Evolutionary conservation across 75 land plant genomes (phyloP).

Genomic region (Selaginella tamariscina): DNA sequence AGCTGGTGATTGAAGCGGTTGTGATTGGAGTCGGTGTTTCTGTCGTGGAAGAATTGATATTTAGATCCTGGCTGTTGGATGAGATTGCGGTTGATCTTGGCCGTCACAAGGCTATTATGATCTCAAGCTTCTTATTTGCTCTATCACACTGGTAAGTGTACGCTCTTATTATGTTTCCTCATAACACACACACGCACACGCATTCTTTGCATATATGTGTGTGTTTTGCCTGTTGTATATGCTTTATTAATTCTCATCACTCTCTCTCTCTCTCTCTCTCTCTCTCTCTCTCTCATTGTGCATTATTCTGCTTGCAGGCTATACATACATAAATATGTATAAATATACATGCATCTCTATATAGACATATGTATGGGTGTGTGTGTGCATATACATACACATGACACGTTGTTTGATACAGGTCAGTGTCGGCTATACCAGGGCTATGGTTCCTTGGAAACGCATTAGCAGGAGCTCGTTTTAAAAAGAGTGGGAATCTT

Average conservation of each 20-base stretch:
- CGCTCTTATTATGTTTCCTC: background rate
- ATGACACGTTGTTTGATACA: conserved; percentile 31
- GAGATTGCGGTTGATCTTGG: conserved; percentile 81
- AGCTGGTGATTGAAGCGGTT: conserved; percentile 24
- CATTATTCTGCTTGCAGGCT: too few species aligned
- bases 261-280: too few species aligned
- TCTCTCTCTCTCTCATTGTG: too few species aligned
- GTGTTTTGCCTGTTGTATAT: background rate
- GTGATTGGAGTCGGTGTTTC: conserved; percentile 35
- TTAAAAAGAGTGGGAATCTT: conserved; percentile 43
- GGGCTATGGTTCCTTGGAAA: conserved; percentile 69
- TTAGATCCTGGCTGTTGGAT: conserved; percentile 80
- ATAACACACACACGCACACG: too few species aligned
- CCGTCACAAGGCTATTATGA: conserved; percentile 47
- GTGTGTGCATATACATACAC: too few species aligned
- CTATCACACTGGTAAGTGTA: conserved; percentile 51
- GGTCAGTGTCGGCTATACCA: conserved; percentile 60
- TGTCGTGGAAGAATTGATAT: conserved; percentile 62
- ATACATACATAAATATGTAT: too few species aligned
- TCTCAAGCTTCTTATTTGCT: conserved; percentile 71
- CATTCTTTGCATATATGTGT: too few species aligned
- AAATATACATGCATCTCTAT: too few species aligned
- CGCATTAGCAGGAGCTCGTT: conserved; percentile 47
- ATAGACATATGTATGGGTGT: too few species aligned
- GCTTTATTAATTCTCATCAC: too few species aligned